A percentile compares a stretch with the other conserved stretches of the same genome.
Conservation (phyloP, 257 asterid genomes). For the Solanum bulbocastanum region DNA sequence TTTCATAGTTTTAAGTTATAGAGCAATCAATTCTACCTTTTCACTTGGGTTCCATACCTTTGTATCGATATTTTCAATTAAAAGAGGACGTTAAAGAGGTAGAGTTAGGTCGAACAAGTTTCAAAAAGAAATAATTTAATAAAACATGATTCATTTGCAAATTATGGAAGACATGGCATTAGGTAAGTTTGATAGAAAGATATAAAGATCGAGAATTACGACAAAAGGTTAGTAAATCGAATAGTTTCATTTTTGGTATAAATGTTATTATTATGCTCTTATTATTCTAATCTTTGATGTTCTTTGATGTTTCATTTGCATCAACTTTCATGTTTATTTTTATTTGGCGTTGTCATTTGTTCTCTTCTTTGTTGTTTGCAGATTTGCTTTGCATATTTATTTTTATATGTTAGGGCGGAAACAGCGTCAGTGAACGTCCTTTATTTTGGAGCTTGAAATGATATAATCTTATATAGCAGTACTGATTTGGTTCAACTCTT, state of each 20-base stretch:
- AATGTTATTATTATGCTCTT: neutral
- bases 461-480: no score
- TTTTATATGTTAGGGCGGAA: no score
- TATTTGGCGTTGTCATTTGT: no score
- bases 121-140: fast-evolving
- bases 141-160: fast-evolving
- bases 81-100: no score
- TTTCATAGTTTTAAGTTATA: neutral
- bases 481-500: neutral
- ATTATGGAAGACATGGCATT: fast-evolving
- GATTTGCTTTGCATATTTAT: neutral
- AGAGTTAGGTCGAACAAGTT: fast-evolving
- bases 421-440: no score
- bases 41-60: neutral
- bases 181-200: fast-evolving
- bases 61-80: no score
- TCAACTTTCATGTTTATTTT: neutral
- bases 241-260: no score
- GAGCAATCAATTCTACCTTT: neutral
- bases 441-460: no score
- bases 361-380: no score
- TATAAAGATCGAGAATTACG: fast-evolving
- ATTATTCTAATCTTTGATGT: neutral
- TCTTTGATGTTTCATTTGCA: neutral
- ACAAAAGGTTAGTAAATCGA: no score